phyloP scores from a whole-genome alignment of 192 early-diverging fungal genomes.

The Entophlyctis helioformis region DNA sequence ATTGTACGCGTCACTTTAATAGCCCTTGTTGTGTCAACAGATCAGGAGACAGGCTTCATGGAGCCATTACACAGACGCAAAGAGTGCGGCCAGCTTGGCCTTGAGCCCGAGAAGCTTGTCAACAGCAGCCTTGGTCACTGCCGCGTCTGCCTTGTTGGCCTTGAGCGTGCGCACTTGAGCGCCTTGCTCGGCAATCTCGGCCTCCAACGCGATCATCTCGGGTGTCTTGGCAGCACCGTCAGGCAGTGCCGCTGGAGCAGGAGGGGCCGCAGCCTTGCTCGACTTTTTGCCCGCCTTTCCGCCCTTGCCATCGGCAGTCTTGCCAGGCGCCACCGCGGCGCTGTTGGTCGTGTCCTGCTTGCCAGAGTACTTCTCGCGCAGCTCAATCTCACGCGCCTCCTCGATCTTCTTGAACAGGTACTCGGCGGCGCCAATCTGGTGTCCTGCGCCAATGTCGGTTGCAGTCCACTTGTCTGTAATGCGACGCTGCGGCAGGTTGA shows the following conservation, averaged over 20 bases:
- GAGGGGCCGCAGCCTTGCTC: constrained; percentile 12
- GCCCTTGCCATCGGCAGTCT: constrained; percentile 6
- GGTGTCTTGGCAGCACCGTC: constrained; percentile 32
- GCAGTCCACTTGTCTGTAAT: constrained; percentile 62
- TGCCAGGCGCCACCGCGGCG: constrained; percentile 1
- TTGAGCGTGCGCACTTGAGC: constrained; percentile 45
- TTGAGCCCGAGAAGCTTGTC: constrained; percentile 28
- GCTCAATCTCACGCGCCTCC: constrained; percentile 67
- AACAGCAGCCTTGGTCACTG: constrained; percentile 28
- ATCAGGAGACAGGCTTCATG: no score
- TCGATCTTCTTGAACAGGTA: constrained; percentile 90
- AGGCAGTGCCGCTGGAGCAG: constrained; percentile 15
- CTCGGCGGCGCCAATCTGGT: constrained; percentile 72
- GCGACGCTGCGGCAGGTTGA: constrained; percentile 67
- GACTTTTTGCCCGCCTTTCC: constrained; percentile 18
- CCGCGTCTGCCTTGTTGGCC: constrained; percentile 37
- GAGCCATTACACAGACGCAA: no score
- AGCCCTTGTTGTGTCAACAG: no score
- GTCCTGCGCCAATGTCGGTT: constrained; percentile 68
- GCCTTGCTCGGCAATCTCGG: constrained; percentile 38
- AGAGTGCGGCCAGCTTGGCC: constrained; percentile 22
- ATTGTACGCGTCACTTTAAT: no score
- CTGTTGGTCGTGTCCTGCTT: constrained; percentile 3
- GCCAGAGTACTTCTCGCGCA: constrained; percentile 72
- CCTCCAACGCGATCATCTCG: constrained; percentile 40